Base-by-base conservation (phyloP, 768 basidiomycete genomes). In the Butyriboletus loyo region DNA sequence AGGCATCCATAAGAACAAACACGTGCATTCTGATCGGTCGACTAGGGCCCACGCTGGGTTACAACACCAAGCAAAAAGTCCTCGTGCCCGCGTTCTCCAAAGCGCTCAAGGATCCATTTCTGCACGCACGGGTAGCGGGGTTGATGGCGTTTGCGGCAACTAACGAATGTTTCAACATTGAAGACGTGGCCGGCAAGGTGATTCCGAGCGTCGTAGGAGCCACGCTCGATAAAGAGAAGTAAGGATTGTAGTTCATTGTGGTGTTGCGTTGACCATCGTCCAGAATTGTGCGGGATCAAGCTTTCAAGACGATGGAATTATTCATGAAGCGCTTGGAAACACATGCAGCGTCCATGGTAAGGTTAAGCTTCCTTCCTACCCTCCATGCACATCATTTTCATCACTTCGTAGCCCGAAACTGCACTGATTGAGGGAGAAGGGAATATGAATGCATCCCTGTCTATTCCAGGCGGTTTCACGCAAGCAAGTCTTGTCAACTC, bases 121-220 rank as follows among this genome's bases (percentile, higher is more conserved):
- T 96, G 0, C 96, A 96, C 66, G 87, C 93, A 4, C 78, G 97
- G 36, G 92, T 96, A 2, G 96, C 97, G 0, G 96, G 92, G 0
- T 68, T 98, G 32, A 94, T 94, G 92, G 90, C 92, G 21, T 85
- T 98, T 58, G 97, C 93, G 86, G 94, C 95, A 5, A 93, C 92
- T 1, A 82, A 87, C 22, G 94, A 97, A 34, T 88, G 87, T 55
- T 98, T 89, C 58, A 93, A 90, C 46, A 68, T 81, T 14, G 90
- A 97, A 49, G 97, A 98, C 50, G 66, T 98, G 22, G 95, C 95
- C 0, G 80, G 78, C 4, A 94, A 88, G 64, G 95, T 98, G 1
- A 83, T 99, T 19, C 94, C 96, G 0, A 86, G 82, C 57, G 82
- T 98, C 69, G 77, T 87, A 2, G 84, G 83, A 44, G 79, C 89